Base-by-base conservation (phyloP, 768 basidiomycete species). In the Termitomyces sp. region DNA sequence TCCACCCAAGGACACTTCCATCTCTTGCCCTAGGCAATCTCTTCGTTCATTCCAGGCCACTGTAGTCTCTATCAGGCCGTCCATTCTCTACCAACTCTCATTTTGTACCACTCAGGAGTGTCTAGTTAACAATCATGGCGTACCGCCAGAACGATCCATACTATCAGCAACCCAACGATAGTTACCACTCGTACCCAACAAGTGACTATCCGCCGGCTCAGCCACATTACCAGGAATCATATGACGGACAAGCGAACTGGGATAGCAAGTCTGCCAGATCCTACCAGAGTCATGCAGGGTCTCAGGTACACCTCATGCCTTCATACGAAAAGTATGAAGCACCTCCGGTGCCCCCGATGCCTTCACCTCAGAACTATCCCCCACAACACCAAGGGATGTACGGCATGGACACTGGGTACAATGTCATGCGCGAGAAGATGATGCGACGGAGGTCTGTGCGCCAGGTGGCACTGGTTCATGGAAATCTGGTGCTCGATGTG, bases 401-500 rank as follows among this genome's bases (percentile, higher is more conserved):
- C 18, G 55, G 48, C 55, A 77, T 79, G 63, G 78, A 80, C 71
- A 75, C 70, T 50, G 90, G 89, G 16, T 93, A 86, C 74, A 84
- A 86, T 28, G 78, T 79, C 46, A 89, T 88, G 48, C 79, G 85
- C 66, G 91, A 94, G 63, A 89, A 91, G 72, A 84, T 93, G 74
- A 86, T 94, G 86, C 91, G 88, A 70, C 85, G 88, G 46, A 81
- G 91, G 56, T 90, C 90, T 42, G 79, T 91, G 46, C 85, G 88
- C 61, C 88, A 92, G 65, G 89, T 95, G 62, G 86, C 88, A 67
- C 85, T 95, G 40, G 81, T 86, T 70, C 79, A 92, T 58, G 93
- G 93, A 42, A 95, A 95, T 73, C 76, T 95, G 50, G 90, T 95
- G 20, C 82, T 94, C 60, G 93, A 95, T 69, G 84, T 92, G 52